Evolutionary conservation across 306 rosid species (phyloP).

Genomic region (Malus orientalis): DNA sequence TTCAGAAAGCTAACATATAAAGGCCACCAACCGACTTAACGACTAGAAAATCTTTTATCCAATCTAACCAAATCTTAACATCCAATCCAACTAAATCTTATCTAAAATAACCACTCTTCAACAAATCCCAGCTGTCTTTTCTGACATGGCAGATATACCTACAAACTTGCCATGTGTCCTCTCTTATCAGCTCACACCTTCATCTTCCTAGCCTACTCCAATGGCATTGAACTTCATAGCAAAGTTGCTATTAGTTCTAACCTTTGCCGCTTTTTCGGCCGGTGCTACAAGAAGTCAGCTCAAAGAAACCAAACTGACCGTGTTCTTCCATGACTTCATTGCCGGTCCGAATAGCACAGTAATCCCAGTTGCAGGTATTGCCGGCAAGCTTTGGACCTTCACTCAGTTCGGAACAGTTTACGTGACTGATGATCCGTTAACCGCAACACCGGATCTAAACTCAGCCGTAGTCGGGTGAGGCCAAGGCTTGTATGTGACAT

Average conservation of each 20-base stretch:
- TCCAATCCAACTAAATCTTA: too few relatives aligned
- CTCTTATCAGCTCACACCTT: too few relatives aligned
- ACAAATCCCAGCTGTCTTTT: too few relatives aligned
- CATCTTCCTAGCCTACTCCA: background rate
- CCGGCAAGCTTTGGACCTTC: conserved; percentile 6
- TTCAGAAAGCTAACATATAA: too few relatives aligned
- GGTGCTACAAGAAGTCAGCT: background rate
- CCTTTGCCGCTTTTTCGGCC: background rate
- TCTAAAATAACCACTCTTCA: too few relatives aligned
- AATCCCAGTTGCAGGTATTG: conserved; percentile 15
- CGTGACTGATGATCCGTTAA: conserved; percentile 15
- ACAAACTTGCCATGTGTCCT: too few relatives aligned
- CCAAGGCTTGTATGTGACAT: conserved; percentile 17
- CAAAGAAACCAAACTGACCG: conserved; percentile 13
- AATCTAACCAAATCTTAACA: too few relatives aligned
- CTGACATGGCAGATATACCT: too few relatives aligned
- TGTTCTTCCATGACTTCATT: conserved; percentile 13
- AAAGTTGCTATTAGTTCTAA: background rate
- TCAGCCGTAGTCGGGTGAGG: conserved; percentile 9
- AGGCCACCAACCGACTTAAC: too few relatives aligned
- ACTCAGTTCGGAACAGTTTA: conserved; percentile 16
- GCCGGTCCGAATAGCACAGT: conserved; percentile 9
- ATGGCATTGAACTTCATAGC: background rate
- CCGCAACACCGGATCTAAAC: background rate
- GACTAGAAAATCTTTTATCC: too few relatives aligned